A percentile compares a stretch with the other conserved stretches of the same genome.
phyloP scores from a whole-genome alignment of 2,329 filamentous ascomycete genomes.

The Cladosporium sp. region DNA sequence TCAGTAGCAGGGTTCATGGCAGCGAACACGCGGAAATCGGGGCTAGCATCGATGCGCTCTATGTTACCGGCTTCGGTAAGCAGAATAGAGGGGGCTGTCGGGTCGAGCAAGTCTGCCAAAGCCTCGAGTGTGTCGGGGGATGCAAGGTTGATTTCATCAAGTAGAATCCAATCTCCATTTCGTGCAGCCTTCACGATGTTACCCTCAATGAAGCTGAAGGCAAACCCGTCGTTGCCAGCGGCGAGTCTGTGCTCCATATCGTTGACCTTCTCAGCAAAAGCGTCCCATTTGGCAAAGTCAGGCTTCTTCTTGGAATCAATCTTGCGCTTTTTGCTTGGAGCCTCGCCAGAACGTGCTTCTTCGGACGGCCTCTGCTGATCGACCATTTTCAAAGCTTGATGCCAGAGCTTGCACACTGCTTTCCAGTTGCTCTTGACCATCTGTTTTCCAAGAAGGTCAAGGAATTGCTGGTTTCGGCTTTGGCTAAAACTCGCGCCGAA shows the following conservation, averaged over 20 bases:
- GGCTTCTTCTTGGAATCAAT: constrained; percentile 48
- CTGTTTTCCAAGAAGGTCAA: constrained; percentile 73
- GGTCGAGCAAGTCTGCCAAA: constrained; percentile 79
- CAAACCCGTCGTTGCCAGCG: constrained; percentile 69
- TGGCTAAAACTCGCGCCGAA: constrained; percentile 83
- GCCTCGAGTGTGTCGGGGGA: constrained; percentile 92
- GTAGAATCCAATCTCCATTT: constrained; percentile 93
- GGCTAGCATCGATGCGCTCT: constrained; percentile 81
- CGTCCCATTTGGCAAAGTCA: constrained; percentile 65
- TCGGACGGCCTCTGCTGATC: constrained; percentile 51
- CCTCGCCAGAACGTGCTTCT: constrained; percentile 47
- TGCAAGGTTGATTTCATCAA: constrained; percentile 96
- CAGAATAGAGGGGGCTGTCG: constrained; percentile 72
- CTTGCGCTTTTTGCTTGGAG: constrained; percentile 68
- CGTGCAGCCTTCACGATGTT: constrained; percentile 94
- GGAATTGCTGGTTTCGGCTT: constrained; percentile 81
- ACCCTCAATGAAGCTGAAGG: constrained; percentile 93
- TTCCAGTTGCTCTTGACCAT: constrained; percentile 81
- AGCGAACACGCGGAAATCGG: constrained; percentile 91
- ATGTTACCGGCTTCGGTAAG: constrained; percentile 92
- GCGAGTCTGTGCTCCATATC: constrained; percentile 77
- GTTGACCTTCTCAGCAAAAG: constrained; percentile 67
- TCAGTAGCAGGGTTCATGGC: constrained; percentile 99
- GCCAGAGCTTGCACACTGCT: constrained; percentile 80
- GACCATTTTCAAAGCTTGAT: constrained; percentile 84